Base-by-base conservation (phyloP, 352 stramenopile genomes). In the Globisporangium irregulare region DNA sequence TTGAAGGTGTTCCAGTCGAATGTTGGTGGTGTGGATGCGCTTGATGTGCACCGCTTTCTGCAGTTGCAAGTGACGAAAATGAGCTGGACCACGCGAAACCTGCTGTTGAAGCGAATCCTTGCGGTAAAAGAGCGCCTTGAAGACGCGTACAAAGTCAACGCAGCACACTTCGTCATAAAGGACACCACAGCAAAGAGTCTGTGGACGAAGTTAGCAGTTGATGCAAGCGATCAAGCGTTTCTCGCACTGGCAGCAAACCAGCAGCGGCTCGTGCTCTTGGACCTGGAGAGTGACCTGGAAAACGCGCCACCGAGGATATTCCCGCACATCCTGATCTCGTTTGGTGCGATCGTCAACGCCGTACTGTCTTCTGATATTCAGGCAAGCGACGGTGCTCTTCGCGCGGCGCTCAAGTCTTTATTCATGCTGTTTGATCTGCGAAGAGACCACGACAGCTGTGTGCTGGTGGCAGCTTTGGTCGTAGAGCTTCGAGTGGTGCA, bases 251-350 rank as follows among this genome's bases (percentile, higher is more conserved):
- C 72, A 22, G 14, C 2, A 7, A 43, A 63, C 3, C 43, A 71
- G 43, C 73, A 53, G 57, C 66, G 66, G 7, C 29, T 64, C 32
- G 60, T 82, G 32, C 48, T 82, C 1, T 41, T 58, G 24, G 67
- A 76, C 55, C 59, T 80, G 15, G 69, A 78, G 22, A 43, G 59
- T 38, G 74, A 83, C 18, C 51, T 86, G 66, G 75, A 75, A 27
- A 64, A 77, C 15, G 71, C 67, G 9, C 68, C 75, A 4, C 14
- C 58, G 1, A 46, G 76, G 5, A 36, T 79, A 36, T 74, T 85
- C n/a, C 51, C 64, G 18, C 62, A 78, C 43, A 14, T 78, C n/a
- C 66, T 80, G 32, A 14, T 76, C 24, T 67, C 70, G 18, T 66
- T 80, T 27, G n/a, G 48, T 3, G 27, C 70, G 12, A 15, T 77